These are phyloP conservation scores for Stephania cephalantha DNA, from an alignment of 164 flowering plant genomes.

Conservation along the genomic window DNA sequence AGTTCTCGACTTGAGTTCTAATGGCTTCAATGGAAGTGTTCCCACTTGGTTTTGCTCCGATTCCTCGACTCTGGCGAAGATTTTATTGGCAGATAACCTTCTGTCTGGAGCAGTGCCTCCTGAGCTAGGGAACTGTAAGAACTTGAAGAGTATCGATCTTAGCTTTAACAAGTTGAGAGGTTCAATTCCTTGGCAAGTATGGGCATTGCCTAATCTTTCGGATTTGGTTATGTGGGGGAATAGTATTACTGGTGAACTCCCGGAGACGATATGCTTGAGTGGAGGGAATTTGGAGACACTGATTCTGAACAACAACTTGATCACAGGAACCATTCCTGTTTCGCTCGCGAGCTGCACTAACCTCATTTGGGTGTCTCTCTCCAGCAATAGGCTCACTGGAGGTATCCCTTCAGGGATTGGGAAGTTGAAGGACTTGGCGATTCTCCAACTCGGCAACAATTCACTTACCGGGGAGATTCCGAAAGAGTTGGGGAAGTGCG, in stretches of 20 bases:
- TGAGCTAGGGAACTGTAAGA: conserved; percentile 58
- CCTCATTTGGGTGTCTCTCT: conserved; percentile 69
- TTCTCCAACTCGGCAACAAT: conserved; percentile 81
- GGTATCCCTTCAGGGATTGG: conserved; percentile 62
- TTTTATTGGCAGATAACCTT: conserved; percentile 49
- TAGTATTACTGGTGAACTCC: conserved; percentile 55
- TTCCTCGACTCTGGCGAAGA: conserved; percentile 28
- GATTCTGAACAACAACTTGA: conserved; percentile 71
- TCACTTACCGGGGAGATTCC: conserved; percentile 67
- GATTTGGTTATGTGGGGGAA: conserved; percentile 85
- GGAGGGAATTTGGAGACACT: conserved; percentile 66
- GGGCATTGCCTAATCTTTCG: conserved; percentile 57
- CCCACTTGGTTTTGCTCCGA: conserved; percentile 56
- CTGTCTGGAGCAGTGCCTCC: conserved; percentile 52
- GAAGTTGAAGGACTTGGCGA: conserved; percentile 50
- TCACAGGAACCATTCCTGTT: conserved; percentile 56
- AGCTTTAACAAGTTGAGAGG: conserved; percentile 67
- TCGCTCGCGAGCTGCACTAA: conserved; percentile 55
- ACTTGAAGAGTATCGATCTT: conserved; percentile 50
- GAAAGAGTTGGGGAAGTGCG: conserved; percentile 51
- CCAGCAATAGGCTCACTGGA: conserved; percentile 69
- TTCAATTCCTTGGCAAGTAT: conserved; percentile 49
- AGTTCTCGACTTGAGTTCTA: conserved; percentile 69
- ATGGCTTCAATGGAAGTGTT: conserved; percentile 46
- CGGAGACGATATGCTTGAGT: conserved; percentile 51